These are phyloP conservation scores for Wickerhamiella dianesei DNA, from an alignment of 805 yeast genomes.

Conservation along the genomic window DNA sequence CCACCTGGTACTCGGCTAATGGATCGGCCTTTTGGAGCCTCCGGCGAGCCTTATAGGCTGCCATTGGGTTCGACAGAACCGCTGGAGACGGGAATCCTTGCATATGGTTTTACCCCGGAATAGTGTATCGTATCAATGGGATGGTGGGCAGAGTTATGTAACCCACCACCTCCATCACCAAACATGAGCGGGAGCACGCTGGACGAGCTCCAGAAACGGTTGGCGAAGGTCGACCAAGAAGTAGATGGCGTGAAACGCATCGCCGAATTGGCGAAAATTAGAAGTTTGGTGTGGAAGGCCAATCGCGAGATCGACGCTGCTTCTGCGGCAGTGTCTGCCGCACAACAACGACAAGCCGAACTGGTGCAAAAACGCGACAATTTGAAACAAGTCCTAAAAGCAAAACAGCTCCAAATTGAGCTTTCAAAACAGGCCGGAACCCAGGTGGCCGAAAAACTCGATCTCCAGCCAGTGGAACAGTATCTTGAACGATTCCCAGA, in stretches of 20 bases:
- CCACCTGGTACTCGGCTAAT: constrained; percentile 67
- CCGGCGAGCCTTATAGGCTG: constrained; percentile 42
- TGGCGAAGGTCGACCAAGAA: neutral
- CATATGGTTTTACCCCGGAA: too few relatives aligned
- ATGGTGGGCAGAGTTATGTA: neutral
- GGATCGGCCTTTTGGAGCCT: constrained; percentile 61
- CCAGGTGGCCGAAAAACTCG: neutral
- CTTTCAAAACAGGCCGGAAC: too few relatives aligned
- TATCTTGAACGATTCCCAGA: neutral
- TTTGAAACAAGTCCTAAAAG: neutral
- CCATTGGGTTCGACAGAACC: constrained; percentile 24
- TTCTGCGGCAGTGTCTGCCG: constrained; percentile 2
- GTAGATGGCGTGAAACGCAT: neutral
- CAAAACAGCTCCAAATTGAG: too few relatives aligned
- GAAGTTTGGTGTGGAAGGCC: constrained; percentile 4
- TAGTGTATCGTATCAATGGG: too few relatives aligned
- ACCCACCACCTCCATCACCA: neutral
- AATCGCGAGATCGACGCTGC: constrained; percentile 10
- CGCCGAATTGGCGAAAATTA: neutral
- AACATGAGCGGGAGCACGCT: neutral
- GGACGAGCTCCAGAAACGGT: neutral
- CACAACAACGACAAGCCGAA: neutral
- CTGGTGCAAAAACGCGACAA: neutral
- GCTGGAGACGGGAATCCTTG: neutral
- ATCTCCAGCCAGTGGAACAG: neutral